Conservation (phyloP, 2,329 filamentous ascomycete genomes). For the Paraconiothyrium brasiliense region DNA sequence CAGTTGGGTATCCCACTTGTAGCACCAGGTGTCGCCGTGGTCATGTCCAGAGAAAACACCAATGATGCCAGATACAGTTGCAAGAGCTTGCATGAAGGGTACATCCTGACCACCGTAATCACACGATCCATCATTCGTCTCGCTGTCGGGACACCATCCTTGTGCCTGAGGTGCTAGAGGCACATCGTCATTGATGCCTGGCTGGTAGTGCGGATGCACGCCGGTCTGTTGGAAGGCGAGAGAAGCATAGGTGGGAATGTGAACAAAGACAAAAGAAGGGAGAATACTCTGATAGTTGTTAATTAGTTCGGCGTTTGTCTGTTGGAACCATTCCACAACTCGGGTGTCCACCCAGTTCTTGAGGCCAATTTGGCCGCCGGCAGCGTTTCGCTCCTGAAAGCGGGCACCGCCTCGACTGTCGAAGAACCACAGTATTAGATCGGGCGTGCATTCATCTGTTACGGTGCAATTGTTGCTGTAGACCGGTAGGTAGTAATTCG, state of each 20-base stretch:
- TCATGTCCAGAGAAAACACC: constrained; percentile 70
- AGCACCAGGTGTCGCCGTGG: constrained; percentile 55
- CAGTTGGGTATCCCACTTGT: constrained; percentile 43
- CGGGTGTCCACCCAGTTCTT: constrained; percentile 14
- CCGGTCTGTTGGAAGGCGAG: constrained; percentile 52
- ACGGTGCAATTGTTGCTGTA: constrained; percentile 38
- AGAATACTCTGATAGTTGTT: constrained; percentile 34
- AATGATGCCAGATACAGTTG: constrained; percentile 56
- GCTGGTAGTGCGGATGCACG: constrained; percentile 54
- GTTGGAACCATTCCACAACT: constrained; percentile 15
- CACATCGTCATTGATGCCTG: constrained; percentile 46
- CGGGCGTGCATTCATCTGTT: constrained; percentile 23
- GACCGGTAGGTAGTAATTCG: constrained; percentile 63
- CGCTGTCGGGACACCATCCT: constrained; percentile 21
- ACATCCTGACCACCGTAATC: constrained; percentile 58
- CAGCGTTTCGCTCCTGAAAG: constrained; percentile 18
- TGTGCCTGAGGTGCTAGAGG: constrained; percentile 45
- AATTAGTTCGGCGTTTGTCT: constrained; percentile 18
- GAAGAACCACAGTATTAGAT: constrained; percentile 73
- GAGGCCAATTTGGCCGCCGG: constrained; percentile 13
- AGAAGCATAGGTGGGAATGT: constrained; percentile 52
- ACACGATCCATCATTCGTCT: constrained; percentile 23
- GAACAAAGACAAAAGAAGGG: constrained; percentile 62
- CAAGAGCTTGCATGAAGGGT: constrained; percentile 69
- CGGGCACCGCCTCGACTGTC: constrained; percentile 51